phyloP scores from a whole-genome alignment of 2,329 filamentous ascomycete species.

The Alternaria dauci region DNA sequence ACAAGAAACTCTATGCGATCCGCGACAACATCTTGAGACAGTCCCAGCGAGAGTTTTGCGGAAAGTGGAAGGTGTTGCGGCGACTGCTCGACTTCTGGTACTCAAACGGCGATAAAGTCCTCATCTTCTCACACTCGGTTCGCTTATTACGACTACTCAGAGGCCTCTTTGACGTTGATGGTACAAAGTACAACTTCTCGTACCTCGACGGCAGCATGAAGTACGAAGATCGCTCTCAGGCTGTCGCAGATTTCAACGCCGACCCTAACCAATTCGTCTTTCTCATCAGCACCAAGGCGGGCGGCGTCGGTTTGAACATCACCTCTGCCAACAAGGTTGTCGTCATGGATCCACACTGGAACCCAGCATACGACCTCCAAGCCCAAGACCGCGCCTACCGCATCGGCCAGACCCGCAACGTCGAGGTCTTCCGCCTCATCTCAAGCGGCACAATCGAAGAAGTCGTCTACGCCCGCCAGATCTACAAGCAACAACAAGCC shows the following conservation, averaged over 20 bases:
- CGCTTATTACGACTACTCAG: conserved; percentile 83
- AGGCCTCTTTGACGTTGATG: conserved; percentile 82
- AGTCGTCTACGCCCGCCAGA: conserved; percentile 94
- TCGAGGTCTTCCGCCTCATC: conserved; percentile 93
- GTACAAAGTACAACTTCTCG: conserved; percentile 80
- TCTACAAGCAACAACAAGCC: conserved; percentile 98
- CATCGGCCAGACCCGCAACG: conserved; percentile 90
- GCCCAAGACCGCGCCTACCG: conserved; percentile 96
- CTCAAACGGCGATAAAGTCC: conserved; percentile 86
- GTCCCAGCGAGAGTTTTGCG: conserved; percentile 89
- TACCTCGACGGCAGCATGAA: conserved; percentile 87
- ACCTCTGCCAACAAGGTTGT: conserved; percentile 98
- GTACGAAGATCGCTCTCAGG: conserved; percentile 81
- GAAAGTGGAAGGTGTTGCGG: conserved; percentile 93
- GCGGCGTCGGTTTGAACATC: conserved; percentile 94
- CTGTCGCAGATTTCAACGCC: conserved; percentile 90
- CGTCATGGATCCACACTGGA: conserved; percentile 97
- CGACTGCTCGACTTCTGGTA: conserved; percentile 92
- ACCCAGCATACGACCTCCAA: conserved; percentile 91
- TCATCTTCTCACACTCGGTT: conserved; percentile 94
- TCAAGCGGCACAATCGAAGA: conserved; percentile 95
- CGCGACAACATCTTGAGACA: conserved; percentile 82
- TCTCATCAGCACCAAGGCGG: conserved; percentile 91
- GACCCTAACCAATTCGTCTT: conserved; percentile 91
- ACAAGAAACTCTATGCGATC: conserved; percentile 75